A percentile compares a stretch with the other conserved stretches of the same genome.
Conservation (phyloP, 2,329 filamentous ascomycete genomes). For the Ophiostoma perfectum region DNA sequence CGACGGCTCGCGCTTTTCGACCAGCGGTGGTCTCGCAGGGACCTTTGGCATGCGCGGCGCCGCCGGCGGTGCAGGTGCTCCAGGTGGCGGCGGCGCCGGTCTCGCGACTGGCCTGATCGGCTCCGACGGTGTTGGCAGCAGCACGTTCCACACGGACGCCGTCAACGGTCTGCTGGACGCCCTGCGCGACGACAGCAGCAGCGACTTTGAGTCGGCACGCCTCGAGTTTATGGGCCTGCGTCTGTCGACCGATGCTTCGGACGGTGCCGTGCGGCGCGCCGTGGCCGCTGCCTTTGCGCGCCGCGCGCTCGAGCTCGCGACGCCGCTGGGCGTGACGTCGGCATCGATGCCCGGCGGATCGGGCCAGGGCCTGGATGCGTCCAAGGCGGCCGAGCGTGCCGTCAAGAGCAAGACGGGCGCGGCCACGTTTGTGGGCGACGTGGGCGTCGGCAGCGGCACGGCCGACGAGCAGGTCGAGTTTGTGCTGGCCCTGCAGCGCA, state of each 20-base stretch:
- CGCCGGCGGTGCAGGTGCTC: neutral
- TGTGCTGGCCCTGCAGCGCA: conserved; percentile 72
- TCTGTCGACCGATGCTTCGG: conserved; percentile 83
- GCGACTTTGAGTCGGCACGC: conserved; percentile 75
- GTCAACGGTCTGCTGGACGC: conserved; percentile 82
- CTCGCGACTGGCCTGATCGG: neutral
- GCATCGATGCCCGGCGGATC: conserved; percentile 32
- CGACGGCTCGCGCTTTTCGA: conserved; percentile 49
- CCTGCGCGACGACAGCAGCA: conserved; percentile 63
- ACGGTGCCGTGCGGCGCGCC: conserved; percentile 79
- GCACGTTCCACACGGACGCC: conserved; percentile 78
- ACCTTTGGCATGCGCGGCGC: neutral
- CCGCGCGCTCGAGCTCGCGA: conserved; percentile 64
- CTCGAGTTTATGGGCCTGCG: conserved; percentile 92
- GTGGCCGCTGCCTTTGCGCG: conserved; percentile 81
- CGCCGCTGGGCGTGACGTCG: conserved; percentile 37
- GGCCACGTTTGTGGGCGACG: conserved; percentile 34
- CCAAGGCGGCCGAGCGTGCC: conserved; percentile 59
- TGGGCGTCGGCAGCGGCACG: conserved; percentile 47
- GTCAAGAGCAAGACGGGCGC: conserved; percentile 53
- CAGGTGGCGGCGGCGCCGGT: conserved; percentile 35
- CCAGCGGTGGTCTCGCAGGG: conserved; percentile 15
- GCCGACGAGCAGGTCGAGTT: conserved; percentile 80
- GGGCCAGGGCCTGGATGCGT: conserved; percentile 45
- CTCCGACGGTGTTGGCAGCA: conserved; percentile 25